These are phyloP conservation scores for Bacterosira constricta DNA, from an alignment of 108 stramenopile genomes.

Conservation along the genomic window DNA sequence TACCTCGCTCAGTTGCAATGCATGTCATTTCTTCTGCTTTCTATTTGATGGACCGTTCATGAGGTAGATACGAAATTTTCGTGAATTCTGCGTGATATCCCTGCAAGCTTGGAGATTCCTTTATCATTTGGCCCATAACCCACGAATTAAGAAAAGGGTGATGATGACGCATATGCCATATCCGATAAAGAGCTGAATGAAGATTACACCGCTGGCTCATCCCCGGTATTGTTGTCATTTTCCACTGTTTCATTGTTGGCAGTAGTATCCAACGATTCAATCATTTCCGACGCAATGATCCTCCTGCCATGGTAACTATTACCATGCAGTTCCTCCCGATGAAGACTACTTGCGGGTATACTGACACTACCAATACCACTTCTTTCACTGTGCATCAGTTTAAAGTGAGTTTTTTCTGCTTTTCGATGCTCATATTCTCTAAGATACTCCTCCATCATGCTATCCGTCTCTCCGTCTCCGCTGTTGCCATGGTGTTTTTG, in stretches of 20 bases:
- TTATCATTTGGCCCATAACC: too few species aligned
- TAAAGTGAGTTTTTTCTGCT: slow-evolving; percentile 12
- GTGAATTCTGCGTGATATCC: too few species aligned
- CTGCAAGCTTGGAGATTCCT: too few species aligned
- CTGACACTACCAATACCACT: background rate
- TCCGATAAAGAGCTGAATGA: background rate
- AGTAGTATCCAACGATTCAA: slow-evolving; percentile 5
- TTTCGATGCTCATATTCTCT: slow-evolving; percentile 24
- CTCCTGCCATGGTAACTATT: slow-evolving; percentile 8
- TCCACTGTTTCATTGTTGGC: background rate
- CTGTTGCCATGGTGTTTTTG: slow-evolving; percentile 13
- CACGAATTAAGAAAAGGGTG: too few species aligned
- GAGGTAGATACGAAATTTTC: too few species aligned
- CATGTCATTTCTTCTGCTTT: too few species aligned
- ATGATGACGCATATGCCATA: too few species aligned
- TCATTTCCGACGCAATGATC: background rate
- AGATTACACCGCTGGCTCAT: background rate
- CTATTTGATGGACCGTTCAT: too few species aligned
- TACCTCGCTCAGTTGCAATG: too few species aligned
- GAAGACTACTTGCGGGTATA: slow-evolving; percentile 2
- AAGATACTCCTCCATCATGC: slow-evolving; percentile 35
- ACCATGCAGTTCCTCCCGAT: background rate
- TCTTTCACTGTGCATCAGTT: slow-evolving; percentile 1
- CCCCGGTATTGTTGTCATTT: background rate
- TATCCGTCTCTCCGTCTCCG: slow-evolving; percentile 13